A percentile compares a stretch with the other conserved stretches of the same genome.
Evolutionary conservation across 768 basidiomycete genomes (phyloP).

Genomic region (Daedaleopsis sinensis): DNA sequence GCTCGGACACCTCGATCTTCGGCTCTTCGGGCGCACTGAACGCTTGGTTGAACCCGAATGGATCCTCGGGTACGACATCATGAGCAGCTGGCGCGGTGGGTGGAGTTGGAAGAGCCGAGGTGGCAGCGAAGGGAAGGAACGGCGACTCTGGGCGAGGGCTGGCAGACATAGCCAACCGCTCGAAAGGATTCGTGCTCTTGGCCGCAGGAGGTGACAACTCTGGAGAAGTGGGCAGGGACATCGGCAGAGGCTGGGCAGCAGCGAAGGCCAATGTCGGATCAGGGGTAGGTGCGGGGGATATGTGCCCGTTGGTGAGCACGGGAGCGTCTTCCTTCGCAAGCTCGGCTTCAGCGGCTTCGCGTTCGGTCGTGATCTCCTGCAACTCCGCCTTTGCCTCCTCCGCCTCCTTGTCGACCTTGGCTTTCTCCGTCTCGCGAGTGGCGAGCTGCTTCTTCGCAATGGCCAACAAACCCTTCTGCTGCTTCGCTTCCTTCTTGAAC

Average conservation of each 20-base stretch:
- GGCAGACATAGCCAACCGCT: conserved; percentile 57
- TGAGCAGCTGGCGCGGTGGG: conserved; percentile 32
- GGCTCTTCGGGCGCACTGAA: conserved; percentile 28
- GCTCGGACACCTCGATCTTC: conserved; percentile 5
- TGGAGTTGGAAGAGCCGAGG: conserved; percentile 42
- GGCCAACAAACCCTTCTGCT: conserved; percentile 93
- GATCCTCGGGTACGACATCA: conserved; percentile 40
- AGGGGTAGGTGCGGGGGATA: conserved; percentile 17
- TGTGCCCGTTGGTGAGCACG: conserved; percentile 27
- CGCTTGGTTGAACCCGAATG: conserved; percentile 51
- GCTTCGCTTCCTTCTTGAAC: conserved; percentile 89
- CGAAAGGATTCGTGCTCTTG: conserved; percentile 94
- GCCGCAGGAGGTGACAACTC: conserved; percentile 52
- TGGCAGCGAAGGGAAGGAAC: conserved; percentile 52
- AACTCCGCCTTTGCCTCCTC: conserved; percentile 64
- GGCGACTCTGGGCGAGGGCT: conserved; percentile 61
- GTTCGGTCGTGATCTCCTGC: conserved; percentile 54
- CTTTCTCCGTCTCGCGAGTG: conserved; percentile 78
- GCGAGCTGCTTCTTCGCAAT: conserved; percentile 94
- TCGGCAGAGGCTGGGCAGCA: conserved; percentile 71
- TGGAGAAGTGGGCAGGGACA: conserved; percentile 39
- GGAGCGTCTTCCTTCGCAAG: conserved; percentile 34
- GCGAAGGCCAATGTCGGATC: conserved; percentile 45
- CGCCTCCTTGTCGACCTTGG: conserved; percentile 71
- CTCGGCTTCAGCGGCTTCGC: conserved; percentile 55